A percentile compares a stretch with the other conserved stretches of the same genome.
Conservation (phyloP, 805 yeast genomes). For the Yamadazyma takamatsuzukensis region DNA sequence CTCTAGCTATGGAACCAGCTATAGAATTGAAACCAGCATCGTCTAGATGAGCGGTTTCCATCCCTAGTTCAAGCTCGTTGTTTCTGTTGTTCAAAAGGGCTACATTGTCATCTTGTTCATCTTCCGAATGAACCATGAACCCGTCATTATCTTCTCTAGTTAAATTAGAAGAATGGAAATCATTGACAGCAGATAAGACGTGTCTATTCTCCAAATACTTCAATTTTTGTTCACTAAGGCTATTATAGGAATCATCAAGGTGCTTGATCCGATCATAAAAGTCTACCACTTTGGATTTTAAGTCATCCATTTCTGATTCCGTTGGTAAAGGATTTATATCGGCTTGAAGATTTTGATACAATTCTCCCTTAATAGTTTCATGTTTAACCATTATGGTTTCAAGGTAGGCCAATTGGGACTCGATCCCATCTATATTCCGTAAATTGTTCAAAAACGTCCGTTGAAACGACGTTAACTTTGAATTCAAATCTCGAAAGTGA, state of each 20-base stretch:
- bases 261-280: slow-evolving; percentile 32
- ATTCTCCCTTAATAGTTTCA: slow-evolving; percentile 22
- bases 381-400: slow-evolving; percentile 27
- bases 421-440: slow-evolving; percentile 32
- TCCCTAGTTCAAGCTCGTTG: slow-evolving; percentile 19
- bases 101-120: slow-evolving; percentile 27
- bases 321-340: slow-evolving; percentile 54
- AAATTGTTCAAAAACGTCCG: slow-evolving; percentile 42
- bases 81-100: slow-evolving; percentile 22
- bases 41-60: slow-evolving; percentile 17
- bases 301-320: slow-evolving; percentile 32
- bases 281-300: slow-evolving; percentile 20
- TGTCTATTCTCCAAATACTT: slow-evolving; percentile 31
- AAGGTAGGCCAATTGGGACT: slow-evolving; percentile 26
- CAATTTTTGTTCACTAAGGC: slow-evolving; percentile 21
- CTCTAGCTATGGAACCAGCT: slow-evolving; percentile 33
- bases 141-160: slow-evolving; percentile 7
- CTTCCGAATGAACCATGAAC: slow-evolving; percentile 11
- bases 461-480: slow-evolving; percentile 42
- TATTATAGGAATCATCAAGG: slow-evolving; percentile 30
- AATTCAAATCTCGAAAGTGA: slow-evolving; percentile 48
- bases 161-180: slow-evolving; percentile 26
- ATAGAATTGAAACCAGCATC: slow-evolving; percentile 28
- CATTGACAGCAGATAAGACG: slow-evolving; percentile 28
- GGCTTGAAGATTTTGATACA: slow-evolving; percentile 29